A percentile compares a stretch with the other conserved stretches of the same genome.
Conservation (phyloP, 257 asterid species). For the Solanum corneliomulleri region DNA sequence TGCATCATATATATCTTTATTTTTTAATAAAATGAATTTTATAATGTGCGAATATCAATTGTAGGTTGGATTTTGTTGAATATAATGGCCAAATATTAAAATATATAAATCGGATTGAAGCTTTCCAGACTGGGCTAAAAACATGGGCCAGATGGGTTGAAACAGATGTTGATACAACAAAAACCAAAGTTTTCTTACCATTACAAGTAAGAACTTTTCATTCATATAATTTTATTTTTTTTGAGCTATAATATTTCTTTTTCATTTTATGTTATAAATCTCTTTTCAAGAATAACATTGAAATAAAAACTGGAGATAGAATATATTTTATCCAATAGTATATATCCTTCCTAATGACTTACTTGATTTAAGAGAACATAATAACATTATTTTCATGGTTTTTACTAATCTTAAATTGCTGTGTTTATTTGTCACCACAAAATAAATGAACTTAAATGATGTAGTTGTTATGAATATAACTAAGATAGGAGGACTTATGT, state of each 20-base stretch:
- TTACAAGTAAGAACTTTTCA: slow-evolving; percentile 35
- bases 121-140: slow-evolving; percentile 28
- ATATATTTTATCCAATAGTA: neutral
- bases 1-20: neutral
- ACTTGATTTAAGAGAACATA: neutral
- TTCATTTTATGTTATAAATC: neutral
- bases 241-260: neutral
- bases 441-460: neutral
- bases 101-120: slow-evolving; percentile 46
- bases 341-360: neutral
- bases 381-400: neutral
- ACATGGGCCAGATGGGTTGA: slow-evolving; percentile 63
- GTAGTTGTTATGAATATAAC: neutral
- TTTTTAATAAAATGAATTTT: neutral
- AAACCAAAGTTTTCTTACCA: slow-evolving; percentile 51
- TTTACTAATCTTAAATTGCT: neutral
- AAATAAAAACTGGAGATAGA: neutral
- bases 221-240: neutral
- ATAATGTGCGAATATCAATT: neutral
- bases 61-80: slow-evolving; percentile 50
- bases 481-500: neutral
- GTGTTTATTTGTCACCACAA: neutral
- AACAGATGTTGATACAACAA: slow-evolving; percentile 18
- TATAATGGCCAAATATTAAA: slow-evolving; percentile 23
- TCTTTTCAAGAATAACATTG: neutral